phyloP scores from a whole-genome alignment of 306 rosid species.

The Prunus padus region DNA sequence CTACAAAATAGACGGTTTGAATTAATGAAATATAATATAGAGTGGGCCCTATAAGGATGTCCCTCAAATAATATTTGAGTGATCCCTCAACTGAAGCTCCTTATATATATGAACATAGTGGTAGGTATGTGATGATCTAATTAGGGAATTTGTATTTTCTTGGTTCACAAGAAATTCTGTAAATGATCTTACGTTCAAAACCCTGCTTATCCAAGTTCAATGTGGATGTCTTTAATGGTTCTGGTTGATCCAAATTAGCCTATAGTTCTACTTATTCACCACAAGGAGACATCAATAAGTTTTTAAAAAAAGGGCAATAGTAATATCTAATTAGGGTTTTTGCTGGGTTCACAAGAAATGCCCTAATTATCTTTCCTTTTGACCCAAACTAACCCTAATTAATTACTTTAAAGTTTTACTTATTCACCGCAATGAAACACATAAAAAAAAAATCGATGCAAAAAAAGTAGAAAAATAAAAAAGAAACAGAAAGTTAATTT shows the following conservation, averaged over 20 bases:
- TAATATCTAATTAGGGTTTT: not conserved
- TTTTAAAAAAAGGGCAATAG: too few relatives aligned
- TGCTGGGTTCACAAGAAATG: not conserved
- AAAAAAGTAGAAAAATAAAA: not conserved
- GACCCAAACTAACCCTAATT: not conserved
- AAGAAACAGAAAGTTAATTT: not conserved
- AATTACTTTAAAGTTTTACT: not conserved
- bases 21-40: too few relatives aligned
- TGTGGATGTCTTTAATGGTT: not conserved
- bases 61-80: too few relatives aligned
- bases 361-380: not conserved
- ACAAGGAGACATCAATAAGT: not conserved
- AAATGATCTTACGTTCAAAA: not conserved
- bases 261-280: too few relatives aligned
- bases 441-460: not conserved
- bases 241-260: too few relatives aligned
- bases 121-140: not conserved
- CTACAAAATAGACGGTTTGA: too few relatives aligned
- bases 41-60: too few relatives aligned
- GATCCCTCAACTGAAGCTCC: too few relatives aligned
- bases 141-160: not conserved
- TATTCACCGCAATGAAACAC: not conserved
- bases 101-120: not conserved
- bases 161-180: not conserved
- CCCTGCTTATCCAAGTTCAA: not conserved